Conservation (phyloP, 495 filamentous ascomycete genomes). For the Penicillium fimorum region DNA sequence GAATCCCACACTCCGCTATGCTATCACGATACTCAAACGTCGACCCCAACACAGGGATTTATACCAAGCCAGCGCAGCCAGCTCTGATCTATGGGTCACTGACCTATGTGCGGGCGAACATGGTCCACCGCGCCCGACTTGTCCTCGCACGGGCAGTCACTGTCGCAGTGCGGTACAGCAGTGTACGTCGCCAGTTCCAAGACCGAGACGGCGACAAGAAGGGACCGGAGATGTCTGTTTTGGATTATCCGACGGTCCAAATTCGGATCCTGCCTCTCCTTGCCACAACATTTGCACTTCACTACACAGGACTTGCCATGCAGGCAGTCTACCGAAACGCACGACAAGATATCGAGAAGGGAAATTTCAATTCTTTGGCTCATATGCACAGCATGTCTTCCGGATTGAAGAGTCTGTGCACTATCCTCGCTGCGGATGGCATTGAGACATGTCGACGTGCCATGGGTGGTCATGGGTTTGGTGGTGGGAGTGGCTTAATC, state of each 20-base stretch:
- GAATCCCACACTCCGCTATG: conserved; percentile 48
- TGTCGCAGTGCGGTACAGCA: conserved; percentile 45
- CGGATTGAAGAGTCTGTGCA: conserved; percentile 51
- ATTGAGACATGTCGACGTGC: conserved; percentile 50
- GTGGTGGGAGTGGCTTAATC: conserved; percentile 47
- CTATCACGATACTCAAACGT: conserved; percentile 44
- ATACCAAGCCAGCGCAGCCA: conserved; percentile 39
- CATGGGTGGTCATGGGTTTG: conserved; percentile 51
- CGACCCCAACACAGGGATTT: conserved; percentile 39
- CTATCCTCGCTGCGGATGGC: conserved; percentile 47
- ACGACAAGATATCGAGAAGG: conserved; percentile 39
- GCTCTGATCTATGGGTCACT: conserved; percentile 48
- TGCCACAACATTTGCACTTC: conserved; percentile 48
- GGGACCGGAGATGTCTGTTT: conserved; percentile 41
- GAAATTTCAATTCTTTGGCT: conserved; percentile 40
- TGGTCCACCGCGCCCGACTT: conserved; percentile 48
- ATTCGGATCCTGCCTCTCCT: conserved; percentile 49
- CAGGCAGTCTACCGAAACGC: conserved; percentile 36
- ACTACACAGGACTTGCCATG: conserved; percentile 49
- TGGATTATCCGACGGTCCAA: conserved; percentile 51
- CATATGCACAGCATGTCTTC: conserved; percentile 50
- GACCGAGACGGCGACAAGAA: conserved; percentile 40
- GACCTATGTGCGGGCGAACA: conserved; percentile 45
- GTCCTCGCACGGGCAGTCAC: conserved; percentile 49
- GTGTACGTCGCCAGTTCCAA: conserved; percentile 44